phyloP scores from a whole-genome alignment of 768 basidiomycete genomes.

The Phanerochaete sordida region DNA sequence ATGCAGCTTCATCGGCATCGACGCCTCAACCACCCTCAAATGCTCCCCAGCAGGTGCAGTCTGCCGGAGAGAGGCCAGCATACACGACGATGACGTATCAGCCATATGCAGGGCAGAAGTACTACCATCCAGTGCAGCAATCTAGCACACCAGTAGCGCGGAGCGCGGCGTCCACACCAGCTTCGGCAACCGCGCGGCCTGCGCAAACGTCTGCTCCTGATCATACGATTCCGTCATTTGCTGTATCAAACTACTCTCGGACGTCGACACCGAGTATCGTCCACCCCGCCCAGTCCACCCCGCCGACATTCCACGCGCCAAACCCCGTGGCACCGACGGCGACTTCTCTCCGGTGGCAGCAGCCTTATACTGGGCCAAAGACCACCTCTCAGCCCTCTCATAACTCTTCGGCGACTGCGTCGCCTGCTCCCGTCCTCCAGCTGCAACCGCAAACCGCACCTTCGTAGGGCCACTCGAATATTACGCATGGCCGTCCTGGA shows the following conservation, averaged over 20 bases:
- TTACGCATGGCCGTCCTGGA: too few relatives aligned
- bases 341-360: slow-evolving; percentile 25
- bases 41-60: neutral
- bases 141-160: neutral
- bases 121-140: neutral
- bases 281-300: neutral
- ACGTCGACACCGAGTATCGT: neutral
- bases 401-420: neutral
- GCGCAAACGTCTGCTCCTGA: neutral
- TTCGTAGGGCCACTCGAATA: neutral
- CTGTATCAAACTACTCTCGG: neutral
- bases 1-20: neutral
- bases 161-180: neutral
- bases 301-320: neutral
- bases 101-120: neutral
- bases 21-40: neutral
- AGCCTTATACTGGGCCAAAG: slow-evolving; percentile 29
- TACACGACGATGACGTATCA: slow-evolving; percentile 12
- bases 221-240: neutral
- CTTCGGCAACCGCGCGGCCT: neutral
- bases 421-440: neutral
- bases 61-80: neutral
- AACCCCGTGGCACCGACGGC: neutral
- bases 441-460: neutral
- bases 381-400: neutral